Conservation (phyloP, 2,329 filamentous ascomycete species). For the Ophiocordyceps australis region DNA sequence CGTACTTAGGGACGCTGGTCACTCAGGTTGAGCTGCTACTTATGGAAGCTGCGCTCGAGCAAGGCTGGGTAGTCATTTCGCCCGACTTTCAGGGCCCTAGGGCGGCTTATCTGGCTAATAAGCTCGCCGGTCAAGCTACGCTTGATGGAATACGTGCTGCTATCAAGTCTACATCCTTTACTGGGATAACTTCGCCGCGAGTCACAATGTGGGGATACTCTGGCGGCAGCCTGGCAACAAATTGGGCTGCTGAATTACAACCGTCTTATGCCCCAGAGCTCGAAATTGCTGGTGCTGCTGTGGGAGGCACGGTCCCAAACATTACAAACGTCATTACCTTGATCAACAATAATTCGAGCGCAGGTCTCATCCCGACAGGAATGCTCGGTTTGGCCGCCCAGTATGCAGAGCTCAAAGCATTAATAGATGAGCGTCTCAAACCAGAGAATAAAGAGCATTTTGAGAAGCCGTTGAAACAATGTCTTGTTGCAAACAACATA, state of each 20-base stretch:
- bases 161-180: slow-evolving; percentile 7
- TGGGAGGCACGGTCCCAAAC: slow-evolving; percentile 7
- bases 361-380: slow-evolving; percentile 7
- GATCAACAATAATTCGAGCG: slow-evolving; percentile 4
- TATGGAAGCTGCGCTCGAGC: slow-evolving; percentile 11
- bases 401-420: slow-evolving; percentile 3
- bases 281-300: slow-evolving; percentile 6
- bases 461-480: not conserved
- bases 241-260: slow-evolving; percentile 2
- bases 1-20: slow-evolving; percentile 16
- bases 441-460: not conserved
- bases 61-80: slow-evolving; percentile 29
- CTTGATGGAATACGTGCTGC: slow-evolving; percentile 24
- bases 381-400: slow-evolving; percentile 6
- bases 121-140: slow-evolving; percentile 20
- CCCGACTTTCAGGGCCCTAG: slow-evolving; percentile 26
- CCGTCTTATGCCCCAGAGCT: slow-evolving; percentile 8
- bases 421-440: slow-evolving; percentile 3
- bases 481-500: not conserved
- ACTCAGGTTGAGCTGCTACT: slow-evolving; percentile 7
- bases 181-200: slow-evolving; percentile 13
- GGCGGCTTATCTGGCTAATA: slow-evolving; percentile 21
- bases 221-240: slow-evolving; percentile 4
- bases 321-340: slow-evolving; percentile 2
- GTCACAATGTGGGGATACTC: slow-evolving; percentile 24